Conservation (phyloP, 768 basidiomycete species). For the Imleria badia region DNA sequence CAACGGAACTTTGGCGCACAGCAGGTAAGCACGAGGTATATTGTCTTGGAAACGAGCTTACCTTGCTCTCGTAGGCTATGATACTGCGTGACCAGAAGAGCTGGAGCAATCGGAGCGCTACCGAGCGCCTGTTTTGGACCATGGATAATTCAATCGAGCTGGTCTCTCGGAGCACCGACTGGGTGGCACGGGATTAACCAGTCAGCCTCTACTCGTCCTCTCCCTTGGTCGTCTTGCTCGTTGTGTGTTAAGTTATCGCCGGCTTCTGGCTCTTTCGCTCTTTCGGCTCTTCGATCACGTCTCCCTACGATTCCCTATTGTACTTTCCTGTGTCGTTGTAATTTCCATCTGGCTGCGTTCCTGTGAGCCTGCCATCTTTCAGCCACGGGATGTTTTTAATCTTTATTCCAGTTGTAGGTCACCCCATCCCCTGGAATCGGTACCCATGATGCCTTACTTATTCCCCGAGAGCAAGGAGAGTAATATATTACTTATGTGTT, state of each 20-base stretch:
- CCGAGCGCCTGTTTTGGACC: slow-evolving; percentile 91
- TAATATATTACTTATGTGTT: slow-evolving; percentile 23
- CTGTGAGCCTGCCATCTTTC: slow-evolving; percentile 7
- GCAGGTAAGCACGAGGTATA: slow-evolving; percentile 57
- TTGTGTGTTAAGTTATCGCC: slow-evolving; percentile 11
- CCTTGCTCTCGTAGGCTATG: slow-evolving; percentile 66
- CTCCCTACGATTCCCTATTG: slow-evolving; percentile 11
- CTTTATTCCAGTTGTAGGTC: slow-evolving; percentile 21
- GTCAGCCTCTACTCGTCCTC: neutral
- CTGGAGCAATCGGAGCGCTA: slow-evolving; percentile 90
- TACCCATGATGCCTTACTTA: slow-evolving; percentile 13
- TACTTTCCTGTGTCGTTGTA: slow-evolving; percentile 24
- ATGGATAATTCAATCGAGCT: slow-evolving; percentile 89
- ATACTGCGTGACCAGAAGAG: slow-evolving; percentile 94
- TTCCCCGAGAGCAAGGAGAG: slow-evolving; percentile 12
- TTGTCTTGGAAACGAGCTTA: neutral
- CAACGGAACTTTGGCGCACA: slow-evolving; percentile 96
- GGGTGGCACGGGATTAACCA: slow-evolving; percentile 70
- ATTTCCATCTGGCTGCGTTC: slow-evolving; percentile 16
- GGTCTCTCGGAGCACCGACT: slow-evolving; percentile 80
- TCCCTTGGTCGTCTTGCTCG: slow-evolving; percentile 3
- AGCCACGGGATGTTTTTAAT: slow-evolving; percentile 13
- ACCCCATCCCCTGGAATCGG: slow-evolving; percentile 10
- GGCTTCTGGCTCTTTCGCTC: neutral
- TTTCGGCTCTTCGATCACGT: slow-evolving; percentile 8